phyloP scores from a whole-genome alignment of 2,329 filamentous ascomycete species.

The Cladobotryum mycophilum region DNA sequence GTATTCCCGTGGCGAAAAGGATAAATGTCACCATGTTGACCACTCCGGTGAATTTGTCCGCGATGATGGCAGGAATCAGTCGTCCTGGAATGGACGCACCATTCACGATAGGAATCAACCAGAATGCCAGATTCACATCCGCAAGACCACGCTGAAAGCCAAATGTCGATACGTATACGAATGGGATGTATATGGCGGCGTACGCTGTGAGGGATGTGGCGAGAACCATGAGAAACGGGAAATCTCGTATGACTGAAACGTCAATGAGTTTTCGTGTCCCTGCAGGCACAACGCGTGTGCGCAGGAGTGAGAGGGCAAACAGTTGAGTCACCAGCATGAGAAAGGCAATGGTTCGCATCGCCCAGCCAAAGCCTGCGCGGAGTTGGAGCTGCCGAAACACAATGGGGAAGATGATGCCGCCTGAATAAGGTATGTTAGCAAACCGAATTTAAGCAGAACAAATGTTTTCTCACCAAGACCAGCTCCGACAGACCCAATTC shows the following conservation, averaged over 20 bases:
- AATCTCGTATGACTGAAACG: too few relatives aligned
- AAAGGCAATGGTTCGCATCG: slow-evolving; percentile 49
- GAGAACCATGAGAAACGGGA: too few relatives aligned
- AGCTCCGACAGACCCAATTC: neutral
- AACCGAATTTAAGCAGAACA: too few relatives aligned
- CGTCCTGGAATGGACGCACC: slow-evolving; percentile 37
- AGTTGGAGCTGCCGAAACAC: slow-evolving; percentile 45
- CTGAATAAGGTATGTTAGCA: too few relatives aligned
- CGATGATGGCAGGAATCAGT: neutral
- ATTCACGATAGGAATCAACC: slow-evolving; percentile 25
- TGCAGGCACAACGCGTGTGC: too few relatives aligned
- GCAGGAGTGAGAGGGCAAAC: neutral
- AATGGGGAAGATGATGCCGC: slow-evolving; percentile 38
- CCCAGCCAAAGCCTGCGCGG: slow-evolving; percentile 54
- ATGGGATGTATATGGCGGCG: too few relatives aligned
- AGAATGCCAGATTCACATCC: too few relatives aligned
- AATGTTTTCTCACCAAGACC: slow-evolving; percentile 30
- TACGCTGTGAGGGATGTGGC: too few relatives aligned
- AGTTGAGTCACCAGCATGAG: slow-evolving; percentile 35
- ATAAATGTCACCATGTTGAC: slow-evolving; percentile 5
- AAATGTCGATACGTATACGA: too few relatives aligned
- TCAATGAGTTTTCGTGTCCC: too few relatives aligned
- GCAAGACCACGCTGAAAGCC: too few relatives aligned
- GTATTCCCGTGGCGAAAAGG: slow-evolving; percentile 2
- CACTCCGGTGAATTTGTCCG: slow-evolving; percentile 2